Percentiles rank a stretch among this genome's conserved stretches.
Evolutionary conservation across 75 land plant genomes (phyloP).

Genomic region (Cupressus sempervirens): DNA sequence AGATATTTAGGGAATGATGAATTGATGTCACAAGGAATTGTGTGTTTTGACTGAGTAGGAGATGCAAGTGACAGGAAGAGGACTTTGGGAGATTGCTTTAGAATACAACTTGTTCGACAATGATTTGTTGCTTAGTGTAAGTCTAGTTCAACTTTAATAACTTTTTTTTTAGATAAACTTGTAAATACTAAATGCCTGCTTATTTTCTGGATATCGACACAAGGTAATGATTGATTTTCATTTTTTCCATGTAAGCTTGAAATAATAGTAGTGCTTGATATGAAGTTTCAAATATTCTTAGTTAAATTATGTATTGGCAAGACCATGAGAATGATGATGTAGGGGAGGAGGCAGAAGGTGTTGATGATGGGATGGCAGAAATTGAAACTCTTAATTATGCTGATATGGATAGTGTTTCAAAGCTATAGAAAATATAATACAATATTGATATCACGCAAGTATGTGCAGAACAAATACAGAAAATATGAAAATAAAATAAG

Average conservation of each 20-base stretch:
- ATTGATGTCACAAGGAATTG: too few species aligned
- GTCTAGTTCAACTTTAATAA: slow-evolving; percentile 6
- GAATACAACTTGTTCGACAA: slow-evolving; percentile 86
- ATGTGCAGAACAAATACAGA: neutral
- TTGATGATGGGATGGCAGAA: slow-evolving; percentile 73
- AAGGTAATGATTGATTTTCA: too few species aligned
- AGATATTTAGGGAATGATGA: too few species aligned
- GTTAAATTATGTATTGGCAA: slow-evolving; percentile 15
- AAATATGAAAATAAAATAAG: too few species aligned
- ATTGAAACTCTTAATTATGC: slow-evolving; percentile 74
- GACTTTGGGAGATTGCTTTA: too few species aligned
- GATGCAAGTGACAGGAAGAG: too few species aligned
- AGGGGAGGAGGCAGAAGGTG: slow-evolving; percentile 58
- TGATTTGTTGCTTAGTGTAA: slow-evolving; percentile 47
- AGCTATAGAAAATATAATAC: slow-evolving; percentile 78
- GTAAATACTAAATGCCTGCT: neutral
- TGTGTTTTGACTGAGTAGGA: too few species aligned
- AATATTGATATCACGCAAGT: slow-evolving; percentile 75
- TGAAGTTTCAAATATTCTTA: too few species aligned
- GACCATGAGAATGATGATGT: slow-evolving; percentile 54
- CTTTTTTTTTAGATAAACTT: neutral
- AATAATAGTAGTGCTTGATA: too few species aligned
- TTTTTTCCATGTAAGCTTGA: too few species aligned
- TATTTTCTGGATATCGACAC: too few species aligned
- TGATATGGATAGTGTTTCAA: slow-evolving; percentile 88